Conservation (phyloP, 1,139 yeast genomes). For the Fermentozyma sake region DNA sequence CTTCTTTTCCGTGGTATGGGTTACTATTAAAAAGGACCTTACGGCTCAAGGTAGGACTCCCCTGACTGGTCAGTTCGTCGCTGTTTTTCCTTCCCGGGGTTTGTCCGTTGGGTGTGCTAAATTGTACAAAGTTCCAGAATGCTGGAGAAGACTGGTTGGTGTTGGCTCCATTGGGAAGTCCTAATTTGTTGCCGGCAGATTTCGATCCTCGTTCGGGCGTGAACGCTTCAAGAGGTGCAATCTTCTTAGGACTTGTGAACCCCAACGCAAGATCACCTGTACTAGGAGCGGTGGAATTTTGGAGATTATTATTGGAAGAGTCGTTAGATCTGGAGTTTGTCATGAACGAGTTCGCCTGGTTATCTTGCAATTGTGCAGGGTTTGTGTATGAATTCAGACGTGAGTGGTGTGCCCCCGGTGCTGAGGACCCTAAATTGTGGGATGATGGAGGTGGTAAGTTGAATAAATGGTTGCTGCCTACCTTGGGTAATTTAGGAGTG, state of each 20-base stretch:
- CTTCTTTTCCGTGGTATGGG: conserved; percentile 8
- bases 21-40: conserved; percentile 8
- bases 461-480: conserved; percentile 21
- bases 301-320: conserved; percentile 4
- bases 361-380: conserved; percentile 6
- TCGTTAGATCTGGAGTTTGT: conserved; percentile 9
- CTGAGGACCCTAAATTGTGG: conserved; percentile 8
- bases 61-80: conserved; percentile 34
- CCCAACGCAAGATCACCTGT: conserved; percentile 34
- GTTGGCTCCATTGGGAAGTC: conserved; percentile 11
- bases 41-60: conserved; percentile 39
- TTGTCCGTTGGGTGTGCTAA: conserved; percentile 61
- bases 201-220: conserved; percentile 76
- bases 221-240: conserved; percentile 70
- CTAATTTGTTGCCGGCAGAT: conserved; percentile 10
- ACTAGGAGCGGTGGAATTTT: conserved; percentile 18
- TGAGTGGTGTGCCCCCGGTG: conserved; percentile 17
- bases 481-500: conserved; percentile 38
- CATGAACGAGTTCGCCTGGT: conserved; percentile 6
- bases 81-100: conserved; percentile 39
- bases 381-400: conserved; percentile 27
- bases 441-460: conserved; percentile 32
- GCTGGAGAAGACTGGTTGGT: conserved; percentile 62
- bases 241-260: conserved; percentile 50
- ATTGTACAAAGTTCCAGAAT: conserved; percentile 74